Percentiles rank a stretch among this genome's conserved stretches.
Evolutionary conservation across 108 stramenopile genomes (phyloP).

Genomic region (Cylindrotheca fusiformis): DNA sequence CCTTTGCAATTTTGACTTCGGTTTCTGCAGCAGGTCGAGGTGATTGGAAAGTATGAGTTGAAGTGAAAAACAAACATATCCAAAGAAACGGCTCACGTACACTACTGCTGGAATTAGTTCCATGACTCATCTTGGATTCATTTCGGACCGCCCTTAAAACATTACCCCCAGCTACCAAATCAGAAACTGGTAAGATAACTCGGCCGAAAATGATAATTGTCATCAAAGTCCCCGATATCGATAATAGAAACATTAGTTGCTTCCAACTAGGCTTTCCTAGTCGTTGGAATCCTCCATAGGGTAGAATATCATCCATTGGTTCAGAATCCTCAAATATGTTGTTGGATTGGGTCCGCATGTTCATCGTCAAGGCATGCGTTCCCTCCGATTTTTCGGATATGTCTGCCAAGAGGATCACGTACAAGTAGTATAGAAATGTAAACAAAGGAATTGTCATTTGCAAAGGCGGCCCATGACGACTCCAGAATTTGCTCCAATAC

Average conservation of each 20-base stretch:
- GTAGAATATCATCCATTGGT: background rate
- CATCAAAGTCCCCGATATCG: conserved; percentile 4
- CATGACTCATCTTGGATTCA: conserved; percentile 30
- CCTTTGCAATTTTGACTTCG: conserved; percentile 23
- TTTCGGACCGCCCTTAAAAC: conserved; percentile 57
- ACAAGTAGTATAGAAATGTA: conserved; percentile 6
- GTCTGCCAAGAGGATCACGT: background rate
- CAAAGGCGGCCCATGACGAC: conserved; percentile 6
- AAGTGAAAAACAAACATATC: background rate
- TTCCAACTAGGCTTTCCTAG: conserved; percentile 18
- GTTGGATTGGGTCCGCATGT: background rate
- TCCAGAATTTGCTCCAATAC: conserved; percentile 8
- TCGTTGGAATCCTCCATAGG: conserved; percentile 20
- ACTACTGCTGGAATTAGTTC: background rate
- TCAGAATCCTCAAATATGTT: background rate
- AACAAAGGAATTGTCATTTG: conserved; percentile 14
- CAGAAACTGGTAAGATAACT: conserved; percentile 64
- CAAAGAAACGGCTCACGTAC: background rate
- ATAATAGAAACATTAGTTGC: conserved; percentile 21
- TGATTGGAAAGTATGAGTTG: no score
- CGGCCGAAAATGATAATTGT: conserved; percentile 49
- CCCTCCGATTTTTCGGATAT: background rate
- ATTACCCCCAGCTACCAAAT: conserved; percentile 68
- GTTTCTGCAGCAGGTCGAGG: conserved; percentile 8
- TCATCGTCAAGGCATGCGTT: conserved; percentile 7